Evolutionary conservation across 257 asterid genomes (phyloP), one percentile per base, ranked within the genome.

Genomic region (Agastache rugosa): DNA sequence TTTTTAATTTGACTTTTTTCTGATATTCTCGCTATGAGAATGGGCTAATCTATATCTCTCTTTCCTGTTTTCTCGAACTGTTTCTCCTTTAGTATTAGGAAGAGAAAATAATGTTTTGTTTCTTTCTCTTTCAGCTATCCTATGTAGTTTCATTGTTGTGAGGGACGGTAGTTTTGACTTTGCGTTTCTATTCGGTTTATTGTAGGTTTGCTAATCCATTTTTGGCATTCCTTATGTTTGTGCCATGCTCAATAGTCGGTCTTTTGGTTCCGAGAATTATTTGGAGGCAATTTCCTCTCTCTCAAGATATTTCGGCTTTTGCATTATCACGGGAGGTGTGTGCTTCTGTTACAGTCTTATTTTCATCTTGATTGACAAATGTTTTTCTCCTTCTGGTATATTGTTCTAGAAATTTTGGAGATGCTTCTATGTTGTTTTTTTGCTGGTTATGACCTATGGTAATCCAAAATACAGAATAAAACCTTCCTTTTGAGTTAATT

Each of bases 211-310:
- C 92, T 35, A 89, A 84, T 81, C 91, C 96, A 50, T 84, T 68
- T 74, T 83, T 88, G 89, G 99, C 98, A 54, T 95, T 87, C 75
- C 67, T 88, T 67, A 90, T 92, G 98, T 95, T 87, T 78, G 82
- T 92, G 71, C 99, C 99, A 45, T 84, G 96, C 85, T 95, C 98
- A 75, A 81, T 92, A 72, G 86, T 76, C 82, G 99, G 99, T 68
- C 80, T 92, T 76, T 81, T 95, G 84, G 75, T 83, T 72, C 99
- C 99, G 45, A 86, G 89, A 81, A 45, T 86, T 80, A 54, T 84
- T 70, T 85, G 89, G 89, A 85, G 88, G 77, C 82, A 63, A 63
- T 86, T 92, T 79, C 88, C 97, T 51, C 90, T 89, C 74, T 89
- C 90, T 56, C 96, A 87, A 83, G 88, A 85, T 73, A 75, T 69